These are phyloP conservation scores for Tuber microsphaerosporum DNA, from an alignment of 495 filamentous ascomycete species.

Conservation along the genomic window DNA sequence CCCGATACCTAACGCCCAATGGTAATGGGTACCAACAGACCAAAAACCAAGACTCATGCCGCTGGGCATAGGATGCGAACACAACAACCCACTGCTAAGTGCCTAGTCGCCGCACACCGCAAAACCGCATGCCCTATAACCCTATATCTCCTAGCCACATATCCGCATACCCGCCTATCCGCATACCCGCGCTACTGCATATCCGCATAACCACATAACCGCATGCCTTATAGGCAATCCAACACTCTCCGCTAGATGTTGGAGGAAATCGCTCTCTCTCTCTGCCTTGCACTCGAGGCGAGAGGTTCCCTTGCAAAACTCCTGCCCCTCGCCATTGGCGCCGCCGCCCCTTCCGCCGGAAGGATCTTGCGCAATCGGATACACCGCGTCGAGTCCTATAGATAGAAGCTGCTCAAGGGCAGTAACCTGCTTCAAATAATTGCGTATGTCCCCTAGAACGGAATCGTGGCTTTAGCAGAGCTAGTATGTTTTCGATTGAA, in stretches of 20 bases:
- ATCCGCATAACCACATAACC: too few relatives aligned
- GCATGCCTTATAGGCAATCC: too few relatives aligned
- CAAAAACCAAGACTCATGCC: too few relatives aligned
- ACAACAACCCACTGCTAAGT: too few relatives aligned
- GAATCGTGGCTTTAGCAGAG: slow-evolving; percentile 27
- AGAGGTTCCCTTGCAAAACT: not conserved
- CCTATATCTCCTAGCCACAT: too few relatives aligned
- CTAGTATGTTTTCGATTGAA: slow-evolving; percentile 1
- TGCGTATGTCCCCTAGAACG: slow-evolving; percentile 14
- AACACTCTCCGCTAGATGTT: not conserved
- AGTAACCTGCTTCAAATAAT: slow-evolving; percentile 16
- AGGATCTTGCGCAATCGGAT: slow-evolving; percentile 24
- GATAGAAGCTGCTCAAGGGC: slow-evolving; percentile 11
- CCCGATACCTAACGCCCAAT: too few relatives aligned
- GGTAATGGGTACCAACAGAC: too few relatives aligned
- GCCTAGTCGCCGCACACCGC: too few relatives aligned
- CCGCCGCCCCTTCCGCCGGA: not conserved
- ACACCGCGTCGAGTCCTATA: slow-evolving; percentile 23
- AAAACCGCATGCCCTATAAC: too few relatives aligned
- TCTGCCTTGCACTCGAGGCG: not conserved
- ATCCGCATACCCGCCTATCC: too few relatives aligned
- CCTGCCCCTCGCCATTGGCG: not conserved
- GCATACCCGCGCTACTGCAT: too few relatives aligned
- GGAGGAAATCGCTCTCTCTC: not conserved
- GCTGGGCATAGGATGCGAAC: too few relatives aligned